Base-by-base conservation (phyloP, 2,329 filamentous ascomycete genomes). In the Hypoxylon sp. region DNA sequence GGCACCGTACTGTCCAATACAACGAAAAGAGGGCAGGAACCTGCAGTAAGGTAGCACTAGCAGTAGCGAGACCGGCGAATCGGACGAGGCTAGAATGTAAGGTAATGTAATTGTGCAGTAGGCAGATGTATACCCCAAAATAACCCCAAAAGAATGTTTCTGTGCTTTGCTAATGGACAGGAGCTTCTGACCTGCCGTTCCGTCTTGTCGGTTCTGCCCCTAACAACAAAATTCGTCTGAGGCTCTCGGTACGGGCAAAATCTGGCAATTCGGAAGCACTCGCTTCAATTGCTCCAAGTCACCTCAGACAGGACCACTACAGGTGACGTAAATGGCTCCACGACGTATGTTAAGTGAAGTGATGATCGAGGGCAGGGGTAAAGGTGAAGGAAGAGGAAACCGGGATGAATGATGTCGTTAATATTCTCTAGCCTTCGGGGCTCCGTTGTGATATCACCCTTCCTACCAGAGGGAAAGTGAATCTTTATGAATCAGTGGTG, bases 61-160 rank as follows among this genome's bases (percentile, higher is more conserved):
- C n/a, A 48, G 48, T 11, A 58, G 64, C 67, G 67, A 70, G 19
- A 70, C 64, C 67, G 67, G 67, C 67, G 64, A 70, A 70, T 65
- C 67, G 61, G 64, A 70, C 61, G 34, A 52, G 61, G 41, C 55
- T 67, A 60, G 61, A 65, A 63, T 14, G 50, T 60, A 59, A 68
- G 65, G 47, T 52, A 62, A 41, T 58, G 65, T 68, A 65, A 68
- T 68, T 59, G 62, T 65, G 62, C 62, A 62, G 62, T 65, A 65
- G 21, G n/a, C 34, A 46, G 54, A 34, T 67, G 64, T 46, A 51
- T 55, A 29, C 23, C 37, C 52, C 21, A 46, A 65, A 46, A 12
- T 37, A 45, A 8, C 25, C 25, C 25, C 25, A 46, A 65, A 46
- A 12, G 19, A 46, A 6, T 45, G 25, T 32, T 43, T 51, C 48